Evolutionary conservation across 2,329 filamentous ascomycete species (phyloP).

Genomic region (Hypoxylon sp.): DNA sequence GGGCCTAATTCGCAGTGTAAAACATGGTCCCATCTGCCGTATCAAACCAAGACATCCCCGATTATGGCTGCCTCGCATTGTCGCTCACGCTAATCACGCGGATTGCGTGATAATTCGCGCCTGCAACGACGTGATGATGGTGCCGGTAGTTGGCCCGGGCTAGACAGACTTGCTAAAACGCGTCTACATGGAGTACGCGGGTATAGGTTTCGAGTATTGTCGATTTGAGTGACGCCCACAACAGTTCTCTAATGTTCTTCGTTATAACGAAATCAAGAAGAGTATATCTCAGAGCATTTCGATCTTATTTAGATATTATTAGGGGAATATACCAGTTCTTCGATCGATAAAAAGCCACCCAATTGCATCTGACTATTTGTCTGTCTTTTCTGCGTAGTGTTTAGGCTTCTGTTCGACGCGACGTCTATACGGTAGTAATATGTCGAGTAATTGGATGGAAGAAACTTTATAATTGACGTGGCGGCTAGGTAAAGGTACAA

Average conservation of each 20-base stretch:
- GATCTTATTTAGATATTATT: no score
- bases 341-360: background rate
- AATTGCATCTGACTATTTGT: background rate
- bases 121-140: background rate
- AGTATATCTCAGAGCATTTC: background rate
- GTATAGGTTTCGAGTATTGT: background rate
- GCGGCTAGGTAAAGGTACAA: background rate
- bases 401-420: background rate
- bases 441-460: background rate
- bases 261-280: background rate
- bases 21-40: constrained; percentile 6
- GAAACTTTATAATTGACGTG: background rate
- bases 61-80: constrained; percentile 25
- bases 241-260: background rate
- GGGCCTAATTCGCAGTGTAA: background rate
- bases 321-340: background rate
- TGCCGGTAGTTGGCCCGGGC: background rate
- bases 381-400: background rate
- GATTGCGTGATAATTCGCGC: constrained; percentile 28
- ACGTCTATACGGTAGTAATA: background rate
- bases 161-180: background rate
- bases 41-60: constrained; percentile 6
- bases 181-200: background rate
- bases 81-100: constrained; percentile 15
- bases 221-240: background rate